phyloP scores from a whole-genome alignment of 345 rosid species.

The Ricinus communis region DNA sequence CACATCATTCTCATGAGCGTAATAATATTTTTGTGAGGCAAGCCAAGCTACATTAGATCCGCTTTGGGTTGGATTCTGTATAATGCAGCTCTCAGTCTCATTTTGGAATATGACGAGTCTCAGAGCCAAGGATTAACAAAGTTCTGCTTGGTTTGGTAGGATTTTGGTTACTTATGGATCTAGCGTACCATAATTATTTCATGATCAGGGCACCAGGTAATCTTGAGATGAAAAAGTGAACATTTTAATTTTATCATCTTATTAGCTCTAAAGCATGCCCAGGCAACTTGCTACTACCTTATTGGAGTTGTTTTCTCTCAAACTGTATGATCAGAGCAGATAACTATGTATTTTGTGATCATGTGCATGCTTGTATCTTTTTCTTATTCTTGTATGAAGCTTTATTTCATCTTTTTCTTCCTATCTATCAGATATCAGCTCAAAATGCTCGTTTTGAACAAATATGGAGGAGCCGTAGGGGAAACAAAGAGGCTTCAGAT shows the following conservation, averaged over 20 bases:
- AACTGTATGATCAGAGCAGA: neutral
- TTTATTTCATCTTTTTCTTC: constrained; percentile 2
- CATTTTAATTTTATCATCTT: neutral
- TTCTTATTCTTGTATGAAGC: neutral
- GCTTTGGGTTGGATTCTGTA: neutral
- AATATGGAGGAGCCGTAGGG: constrained; percentile 72
- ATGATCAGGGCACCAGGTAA: neutral
- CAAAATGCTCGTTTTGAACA: constrained; percentile 81
- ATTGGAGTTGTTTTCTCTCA: neutral
- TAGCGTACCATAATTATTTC: neutral
- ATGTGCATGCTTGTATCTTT: neutral
- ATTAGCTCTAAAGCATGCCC: neutral
- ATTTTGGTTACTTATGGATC: neutral
- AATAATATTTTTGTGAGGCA: neutral
- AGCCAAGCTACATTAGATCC: neutral
- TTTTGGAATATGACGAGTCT: neutral
- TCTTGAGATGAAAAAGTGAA: neutral
- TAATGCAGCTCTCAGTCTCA: too few relatives aligned
- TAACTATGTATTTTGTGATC: neutral
- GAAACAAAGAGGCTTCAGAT: constrained; percentile 32
- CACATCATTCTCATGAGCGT: neutral
- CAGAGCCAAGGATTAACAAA: neutral
- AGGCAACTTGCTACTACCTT: neutral
- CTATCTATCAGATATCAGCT: constrained; percentile 45
- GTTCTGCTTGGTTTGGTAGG: neutral